Conservation (phyloP, 1,139 yeast genomes). For the Debaryomycetaceae sp. region DNA sequence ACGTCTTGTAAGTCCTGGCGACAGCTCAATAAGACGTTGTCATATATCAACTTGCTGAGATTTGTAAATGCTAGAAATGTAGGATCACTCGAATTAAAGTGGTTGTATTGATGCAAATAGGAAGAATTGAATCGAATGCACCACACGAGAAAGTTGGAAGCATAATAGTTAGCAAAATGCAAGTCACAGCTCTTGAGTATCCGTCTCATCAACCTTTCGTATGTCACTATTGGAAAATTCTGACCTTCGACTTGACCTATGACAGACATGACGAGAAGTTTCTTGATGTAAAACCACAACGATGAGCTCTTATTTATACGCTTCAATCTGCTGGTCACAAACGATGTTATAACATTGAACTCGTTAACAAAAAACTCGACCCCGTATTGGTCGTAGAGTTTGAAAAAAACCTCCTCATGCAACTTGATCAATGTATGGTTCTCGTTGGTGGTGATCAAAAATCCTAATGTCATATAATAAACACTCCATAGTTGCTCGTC, state of each 20-base stretch:
- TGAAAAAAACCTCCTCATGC: slow-evolving; percentile 25
- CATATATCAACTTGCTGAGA: slow-evolving; percentile 4
- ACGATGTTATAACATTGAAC: slow-evolving; percentile 28
- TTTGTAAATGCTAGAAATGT: background rate
- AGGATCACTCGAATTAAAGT: background rate
- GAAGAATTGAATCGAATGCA: slow-evolving; percentile 12
- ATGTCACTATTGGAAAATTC: background rate
- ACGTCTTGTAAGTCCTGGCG: slow-evolving; percentile 25
- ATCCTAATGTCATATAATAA: slow-evolving; percentile 30
- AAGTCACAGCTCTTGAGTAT: slow-evolving; percentile 27
- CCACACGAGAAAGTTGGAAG: slow-evolving; percentile 33
- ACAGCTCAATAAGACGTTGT: slow-evolving; percentile 12
- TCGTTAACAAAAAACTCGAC: slow-evolving; percentile 17
- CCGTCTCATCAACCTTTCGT: slow-evolving; percentile 13
- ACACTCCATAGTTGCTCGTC: slow-evolving; percentile 6
- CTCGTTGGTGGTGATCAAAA: slow-evolving; percentile 39
- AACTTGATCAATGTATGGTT: slow-evolving; percentile 30
- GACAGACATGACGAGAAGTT: slow-evolving; percentile 19
- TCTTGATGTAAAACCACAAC: slow-evolving; percentile 37
- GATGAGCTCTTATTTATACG: slow-evolving; percentile 43
- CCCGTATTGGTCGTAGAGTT: slow-evolving; percentile 10
- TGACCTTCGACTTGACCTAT: slow-evolving; percentile 5
- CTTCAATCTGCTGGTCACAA: slow-evolving; percentile 30
- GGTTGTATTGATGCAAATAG: background rate
- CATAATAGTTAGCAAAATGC: slow-evolving; percentile 45